Evolutionary conservation across 176 grass and related monocot genomes (phyloP).

Genomic region (Leersia perrieri): DNA sequence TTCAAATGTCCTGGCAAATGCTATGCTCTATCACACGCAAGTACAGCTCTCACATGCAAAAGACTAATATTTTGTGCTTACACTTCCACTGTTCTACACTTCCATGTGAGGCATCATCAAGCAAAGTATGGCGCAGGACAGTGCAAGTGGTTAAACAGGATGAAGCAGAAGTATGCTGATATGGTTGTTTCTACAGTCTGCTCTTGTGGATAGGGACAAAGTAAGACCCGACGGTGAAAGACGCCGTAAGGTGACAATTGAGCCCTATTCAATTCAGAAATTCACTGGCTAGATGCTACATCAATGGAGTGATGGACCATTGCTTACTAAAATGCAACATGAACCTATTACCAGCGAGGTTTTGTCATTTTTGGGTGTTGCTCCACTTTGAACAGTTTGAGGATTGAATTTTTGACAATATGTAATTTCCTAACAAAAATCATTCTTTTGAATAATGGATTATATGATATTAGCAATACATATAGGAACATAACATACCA

Average conservation of each 20-base stretch:
- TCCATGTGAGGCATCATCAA: background rate
- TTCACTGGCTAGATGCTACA: background rate
- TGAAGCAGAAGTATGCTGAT: background rate
- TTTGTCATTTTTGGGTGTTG: no score
- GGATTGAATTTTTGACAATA: no score
- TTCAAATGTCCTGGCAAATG: background rate
- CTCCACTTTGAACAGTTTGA: background rate
- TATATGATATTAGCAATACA: no score
- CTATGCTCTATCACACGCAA: background rate
- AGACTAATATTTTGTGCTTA: background rate
- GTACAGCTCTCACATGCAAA: background rate
- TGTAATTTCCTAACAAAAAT: background rate
- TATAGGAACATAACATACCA: conserved; percentile 65
- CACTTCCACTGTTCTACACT: background rate
- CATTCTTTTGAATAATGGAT: background rate
- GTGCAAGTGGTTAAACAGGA: background rate
- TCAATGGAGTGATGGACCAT: background rate
- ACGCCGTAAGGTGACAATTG: background rate
- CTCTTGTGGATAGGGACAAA: background rate
- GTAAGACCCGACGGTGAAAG: background rate
- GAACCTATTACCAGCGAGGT: no score
- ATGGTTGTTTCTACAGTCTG: background rate
- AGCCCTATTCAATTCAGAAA: no score
- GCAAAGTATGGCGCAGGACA: background rate
- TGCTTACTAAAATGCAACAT: background rate